Conservation (phyloP, 2,329 filamentous ascomycete species). For the Penicillium occitanis region DNA sequence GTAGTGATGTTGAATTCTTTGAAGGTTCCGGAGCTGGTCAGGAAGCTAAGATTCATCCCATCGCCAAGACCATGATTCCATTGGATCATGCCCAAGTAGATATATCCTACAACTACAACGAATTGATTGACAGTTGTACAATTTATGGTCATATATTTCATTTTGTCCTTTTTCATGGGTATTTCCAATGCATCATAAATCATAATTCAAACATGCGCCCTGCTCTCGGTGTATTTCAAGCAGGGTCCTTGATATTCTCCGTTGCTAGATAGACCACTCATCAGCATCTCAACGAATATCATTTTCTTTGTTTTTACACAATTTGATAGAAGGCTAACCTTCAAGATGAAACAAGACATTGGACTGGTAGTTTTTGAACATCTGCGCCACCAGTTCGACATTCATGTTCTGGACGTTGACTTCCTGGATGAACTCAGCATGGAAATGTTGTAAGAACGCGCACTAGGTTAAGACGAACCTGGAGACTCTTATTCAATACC, state of each 20-base stretch:
- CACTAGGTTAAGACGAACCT: conserved; percentile 53
- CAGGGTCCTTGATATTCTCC: conserved; percentile 76
- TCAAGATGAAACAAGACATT: conserved; percentile 97
- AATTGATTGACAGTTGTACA: background rate
- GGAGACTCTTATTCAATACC: conserved; percentile 87
- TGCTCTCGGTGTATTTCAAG: conserved; percentile 44
- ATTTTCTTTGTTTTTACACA: background rate
- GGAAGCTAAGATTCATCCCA: conserved; percentile 13
- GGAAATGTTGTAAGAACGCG: background rate
- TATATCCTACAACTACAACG: background rate
- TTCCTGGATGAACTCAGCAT: conserved; percentile 57
- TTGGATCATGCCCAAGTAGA: background rate
- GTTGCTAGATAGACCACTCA: conserved; percentile 60
- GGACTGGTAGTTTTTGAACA: conserved; percentile 99
- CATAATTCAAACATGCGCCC: conserved; percentile 4
- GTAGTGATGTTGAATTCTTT: conserved; percentile 11
- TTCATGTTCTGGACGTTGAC: conserved; percentile 99
- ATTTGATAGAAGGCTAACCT: conserved; percentile 56
- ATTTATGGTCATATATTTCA: background rate
- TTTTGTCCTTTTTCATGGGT: background rate
- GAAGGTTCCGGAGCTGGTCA: conserved; percentile 10
- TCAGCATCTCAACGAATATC: background rate
- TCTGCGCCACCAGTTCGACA: conserved; percentile 93
- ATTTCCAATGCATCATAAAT: conserved; percentile 20
- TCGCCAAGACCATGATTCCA: conserved; percentile 20